Conservation (phyloP, 192 early-diverging fungal species). For the Gamsiella multidivaricata region DNA sequence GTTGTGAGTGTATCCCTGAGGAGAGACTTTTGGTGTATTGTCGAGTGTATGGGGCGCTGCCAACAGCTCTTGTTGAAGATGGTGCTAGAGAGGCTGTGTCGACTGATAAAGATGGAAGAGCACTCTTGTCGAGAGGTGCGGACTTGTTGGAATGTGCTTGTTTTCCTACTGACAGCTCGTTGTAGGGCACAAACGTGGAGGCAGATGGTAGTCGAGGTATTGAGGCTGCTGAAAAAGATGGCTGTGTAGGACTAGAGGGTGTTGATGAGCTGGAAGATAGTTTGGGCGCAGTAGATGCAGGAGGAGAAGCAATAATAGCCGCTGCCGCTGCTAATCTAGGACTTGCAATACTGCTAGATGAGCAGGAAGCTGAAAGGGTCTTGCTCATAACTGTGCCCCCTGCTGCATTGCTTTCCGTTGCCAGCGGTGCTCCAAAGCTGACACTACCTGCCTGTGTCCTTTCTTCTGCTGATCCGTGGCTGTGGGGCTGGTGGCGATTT, state of each 20-base stretch:
- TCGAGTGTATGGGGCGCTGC: slow-evolving; percentile 14
- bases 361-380: background rate
- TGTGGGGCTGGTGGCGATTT: background rate
- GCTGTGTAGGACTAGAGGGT: slow-evolving; percentile 21
- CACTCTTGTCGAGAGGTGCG: background rate
- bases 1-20: slow-evolving; percentile 6
- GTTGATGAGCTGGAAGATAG: background rate
- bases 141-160: background rate
- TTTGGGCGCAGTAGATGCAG: background rate
- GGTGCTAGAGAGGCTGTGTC: slow-evolving; percentile 4
- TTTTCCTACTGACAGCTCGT: slow-evolving; percentile 3
- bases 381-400: too few relatives aligned
- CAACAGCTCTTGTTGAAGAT: background rate
- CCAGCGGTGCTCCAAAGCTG: background rate
- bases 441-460: too few relatives aligned
- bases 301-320: slow-evolving; percentile 2
- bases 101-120: background rate
- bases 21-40: slow-evolving; percentile 27
- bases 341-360: background rate
- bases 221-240: slow-evolving; percentile 15
- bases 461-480: background rate
- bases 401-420: too few relatives aligned
- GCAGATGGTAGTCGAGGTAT: slow-evolving; percentile 10
- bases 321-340: background rate
- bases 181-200: slow-evolving; percentile 11